These are phyloP conservation scores for Piromyces sp. DNA, from an alignment of 192 early-diverging fungal species.

Conservation along the genomic window DNA sequence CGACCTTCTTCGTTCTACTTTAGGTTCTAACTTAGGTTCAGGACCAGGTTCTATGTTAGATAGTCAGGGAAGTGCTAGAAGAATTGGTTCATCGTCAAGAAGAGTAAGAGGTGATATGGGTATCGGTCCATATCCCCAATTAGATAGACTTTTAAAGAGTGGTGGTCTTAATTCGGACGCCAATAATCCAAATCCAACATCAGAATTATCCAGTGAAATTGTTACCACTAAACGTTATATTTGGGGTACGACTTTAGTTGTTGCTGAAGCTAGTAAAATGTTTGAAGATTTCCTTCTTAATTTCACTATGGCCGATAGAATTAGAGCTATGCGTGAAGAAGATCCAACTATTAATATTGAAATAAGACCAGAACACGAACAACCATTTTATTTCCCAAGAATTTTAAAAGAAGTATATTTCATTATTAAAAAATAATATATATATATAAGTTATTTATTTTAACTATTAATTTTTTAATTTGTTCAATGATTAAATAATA, in stretches of 20 bases:
- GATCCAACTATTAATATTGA: not conserved
- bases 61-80: not conserved
- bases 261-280: constrained; percentile 56
- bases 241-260: constrained; percentile 87
- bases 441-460: no score
- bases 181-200: not conserved
- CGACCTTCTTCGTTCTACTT: not conserved
- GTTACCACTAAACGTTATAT: constrained; percentile 19
- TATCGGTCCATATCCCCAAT: not conserved
- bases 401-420: not conserved
- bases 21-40: not conserved
- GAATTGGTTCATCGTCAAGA: not conserved
- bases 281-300: constrained; percentile 69
- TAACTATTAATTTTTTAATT: not conserved
- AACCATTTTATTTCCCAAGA: not conserved
- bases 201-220: not conserved
- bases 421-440: not conserved
- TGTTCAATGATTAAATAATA: no score
- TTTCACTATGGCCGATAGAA: constrained; percentile 28
- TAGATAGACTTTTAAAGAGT: not conserved
- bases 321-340: not conserved
- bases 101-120: not conserved
- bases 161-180: not conserved
- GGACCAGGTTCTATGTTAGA: not conserved
- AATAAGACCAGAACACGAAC: constrained; percentile 3